These are phyloP conservation scores for Fusarium buxicola DNA, from an alignment of 2,329 filamentous ascomycete species.

Conservation along the genomic window DNA sequence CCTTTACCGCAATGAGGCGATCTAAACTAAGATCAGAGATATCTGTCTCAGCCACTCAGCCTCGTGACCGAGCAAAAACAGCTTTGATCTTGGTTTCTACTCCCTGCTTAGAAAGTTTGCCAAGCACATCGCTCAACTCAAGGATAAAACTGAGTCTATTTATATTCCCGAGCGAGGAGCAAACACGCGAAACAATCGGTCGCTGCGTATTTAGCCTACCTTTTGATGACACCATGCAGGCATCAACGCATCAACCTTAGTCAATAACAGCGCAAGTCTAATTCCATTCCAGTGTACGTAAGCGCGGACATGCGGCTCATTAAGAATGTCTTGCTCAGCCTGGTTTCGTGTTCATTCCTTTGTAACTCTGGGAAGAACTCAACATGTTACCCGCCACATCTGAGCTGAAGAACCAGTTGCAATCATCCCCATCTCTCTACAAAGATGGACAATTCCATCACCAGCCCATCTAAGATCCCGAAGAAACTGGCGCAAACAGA, in stretches of 20 bases:
- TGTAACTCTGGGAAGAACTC: no score
- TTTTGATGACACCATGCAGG: no score
- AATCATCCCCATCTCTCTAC: no score
- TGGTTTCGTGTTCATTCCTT: background rate
- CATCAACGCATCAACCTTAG: no score
- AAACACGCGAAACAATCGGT: no score
- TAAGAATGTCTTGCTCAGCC: background rate
- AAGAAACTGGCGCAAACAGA: no score
- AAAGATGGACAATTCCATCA: no score
- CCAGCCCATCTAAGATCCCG: no score
- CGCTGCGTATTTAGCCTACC: no score
- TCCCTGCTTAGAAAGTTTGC: accelerated
- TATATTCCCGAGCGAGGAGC: accelerated
- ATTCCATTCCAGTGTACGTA: slow-evolving; percentile 2
- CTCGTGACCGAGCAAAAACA: slow-evolving; percentile 2
- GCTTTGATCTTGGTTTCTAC: background rate
- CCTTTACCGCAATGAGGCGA: background rate
- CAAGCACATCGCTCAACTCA: background rate
- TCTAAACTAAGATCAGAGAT: background rate
- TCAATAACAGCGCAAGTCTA: background rate
- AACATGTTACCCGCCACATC: no score
- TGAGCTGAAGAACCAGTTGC: no score
- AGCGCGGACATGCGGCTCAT: background rate
- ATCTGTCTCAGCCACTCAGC: background rate
- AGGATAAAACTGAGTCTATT: background rate